These are phyloP conservation scores for Phallus indusiatus DNA, from an alignment of 768 basidiomycete genomes.

Conservation along the genomic window DNA sequence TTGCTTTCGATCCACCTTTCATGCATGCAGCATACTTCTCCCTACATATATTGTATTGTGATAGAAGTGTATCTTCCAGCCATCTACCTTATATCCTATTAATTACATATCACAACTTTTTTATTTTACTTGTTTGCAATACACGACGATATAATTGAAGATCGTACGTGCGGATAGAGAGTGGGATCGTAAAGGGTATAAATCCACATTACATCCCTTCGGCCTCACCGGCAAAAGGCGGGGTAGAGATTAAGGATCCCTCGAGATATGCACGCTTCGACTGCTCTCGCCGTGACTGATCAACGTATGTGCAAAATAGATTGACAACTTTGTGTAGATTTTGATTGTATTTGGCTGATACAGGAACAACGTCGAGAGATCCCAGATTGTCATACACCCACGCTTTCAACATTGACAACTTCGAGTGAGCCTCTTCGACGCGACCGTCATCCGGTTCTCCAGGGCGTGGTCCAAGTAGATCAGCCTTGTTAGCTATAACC, in stretches of 20 bases:
- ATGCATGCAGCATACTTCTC: not conserved
- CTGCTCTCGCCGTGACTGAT: constrained; percentile 28
- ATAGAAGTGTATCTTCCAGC: not conserved
- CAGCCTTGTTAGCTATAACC: constrained; percentile 94
- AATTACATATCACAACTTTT: not conserved
- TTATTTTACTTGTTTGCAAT: not conserved
- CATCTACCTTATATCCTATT: not conserved
- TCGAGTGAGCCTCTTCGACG: constrained; percentile 11
- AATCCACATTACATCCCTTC: too few relatives aligned
- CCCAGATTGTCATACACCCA: constrained; percentile 20
- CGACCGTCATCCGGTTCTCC: constrained; percentile 39
- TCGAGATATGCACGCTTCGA: not conserved
- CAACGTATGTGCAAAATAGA: constrained; percentile 59
- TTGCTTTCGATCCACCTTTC: not conserved
- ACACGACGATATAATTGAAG: not conserved
- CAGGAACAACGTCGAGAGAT: constrained; percentile 61
- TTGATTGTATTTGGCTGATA: constrained; percentile 79
- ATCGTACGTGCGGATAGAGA: too few relatives aligned
- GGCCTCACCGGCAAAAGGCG: too few relatives aligned
- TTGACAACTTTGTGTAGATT: constrained; percentile 65
- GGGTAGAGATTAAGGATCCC: not conserved
- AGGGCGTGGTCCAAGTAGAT: constrained; percentile 44
- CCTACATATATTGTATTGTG: not conserved
- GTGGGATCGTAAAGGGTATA: too few relatives aligned
- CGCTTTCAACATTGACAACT: not conserved